Conservation (phyloP, 805 yeast genomes). For the Kazachstania africana region DNA sequence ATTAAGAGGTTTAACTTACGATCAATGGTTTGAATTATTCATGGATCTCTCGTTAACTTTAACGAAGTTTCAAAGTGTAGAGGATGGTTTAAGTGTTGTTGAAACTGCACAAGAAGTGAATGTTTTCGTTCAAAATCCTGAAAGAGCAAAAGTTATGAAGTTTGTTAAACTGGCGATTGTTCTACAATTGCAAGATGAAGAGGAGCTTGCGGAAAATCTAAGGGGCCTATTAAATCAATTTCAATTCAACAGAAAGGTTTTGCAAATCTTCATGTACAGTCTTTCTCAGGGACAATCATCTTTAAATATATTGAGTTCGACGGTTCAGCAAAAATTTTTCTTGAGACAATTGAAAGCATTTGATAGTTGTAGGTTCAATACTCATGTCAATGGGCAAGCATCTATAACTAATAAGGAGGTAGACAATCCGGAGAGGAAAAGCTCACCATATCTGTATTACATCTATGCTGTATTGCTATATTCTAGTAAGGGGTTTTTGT, state of each 20-base stretch:
- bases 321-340: constrained; percentile 82
- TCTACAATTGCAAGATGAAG: constrained; percentile 35
- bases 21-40: constrained; percentile 76
- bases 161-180: constrained; percentile 58
- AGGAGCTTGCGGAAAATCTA: constrained; percentile 42
- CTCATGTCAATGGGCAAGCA: constrained; percentile 67
- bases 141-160: constrained; percentile 46
- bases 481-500: constrained; percentile 69
- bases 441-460: constrained; percentile 58
- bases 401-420: constrained; percentile 47
- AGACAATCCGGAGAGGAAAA: constrained; percentile 30
- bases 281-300: constrained; percentile 47
- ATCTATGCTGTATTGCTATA: constrained; percentile 74
- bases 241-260: constrained; percentile 64
- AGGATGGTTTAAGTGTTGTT: constrained; percentile 56
- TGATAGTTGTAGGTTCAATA: constrained; percentile 51
- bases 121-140: constrained; percentile 60
- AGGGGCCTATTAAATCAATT: constrained; percentile 53
- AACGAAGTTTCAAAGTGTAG: constrained; percentile 45
- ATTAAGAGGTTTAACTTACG: constrained; percentile 66
- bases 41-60: constrained; percentile 66
- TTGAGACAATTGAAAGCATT: constrained; percentile 82
- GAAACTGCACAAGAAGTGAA: constrained; percentile 68
- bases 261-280: constrained; percentile 55
- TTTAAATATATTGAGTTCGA: constrained; percentile 52